Conservation (phyloP, 2,329 filamentous ascomycete species). For the Apiospora aurea region DNA sequence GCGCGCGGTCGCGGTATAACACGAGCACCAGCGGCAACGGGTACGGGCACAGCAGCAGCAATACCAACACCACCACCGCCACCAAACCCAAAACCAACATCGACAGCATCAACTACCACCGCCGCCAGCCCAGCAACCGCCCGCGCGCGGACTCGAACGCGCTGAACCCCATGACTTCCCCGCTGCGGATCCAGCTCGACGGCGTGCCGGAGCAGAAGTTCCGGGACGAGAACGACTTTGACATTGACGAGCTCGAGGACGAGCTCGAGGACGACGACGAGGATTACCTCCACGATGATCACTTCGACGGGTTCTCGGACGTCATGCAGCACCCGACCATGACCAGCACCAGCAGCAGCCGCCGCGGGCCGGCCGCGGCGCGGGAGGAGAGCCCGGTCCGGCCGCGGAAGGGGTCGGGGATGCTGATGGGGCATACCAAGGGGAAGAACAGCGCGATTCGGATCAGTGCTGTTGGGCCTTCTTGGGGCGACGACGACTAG, state of each 20-base stretch:
- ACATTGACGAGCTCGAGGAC: background rate
- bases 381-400: conserved; percentile 46
- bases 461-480: conserved; percentile 48
- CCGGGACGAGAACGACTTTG: background rate
- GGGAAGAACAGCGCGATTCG: conserved; percentile 50
- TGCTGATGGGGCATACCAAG: conserved; percentile 33
- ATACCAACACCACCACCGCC: too few species aligned
- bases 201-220: conserved; percentile 25
- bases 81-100: too few species aligned
- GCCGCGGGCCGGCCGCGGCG: background rate
- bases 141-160: conserved; percentile 28
- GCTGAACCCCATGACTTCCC: conserved; percentile 29
- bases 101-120: background rate
- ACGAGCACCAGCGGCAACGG: background rate
- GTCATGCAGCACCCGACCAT: conserved; percentile 22
- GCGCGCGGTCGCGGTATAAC: background rate
- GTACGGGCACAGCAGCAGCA: conserved; percentile 1
- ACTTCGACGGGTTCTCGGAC: conserved; percentile 33
- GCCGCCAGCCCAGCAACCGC: background rate
- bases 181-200: conserved; percentile 26
- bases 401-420: background rate
- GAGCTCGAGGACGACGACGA: background rate
- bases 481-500: conserved; percentile 51
- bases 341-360: conserved; percentile 39
- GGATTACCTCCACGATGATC: conserved; percentile 31